A percentile compares a stretch with the other conserved stretches of the same genome.
Conservation (phyloP, 2,329 filamentous ascomycete genomes). For the Hymenoscyphus occultus region DNA sequence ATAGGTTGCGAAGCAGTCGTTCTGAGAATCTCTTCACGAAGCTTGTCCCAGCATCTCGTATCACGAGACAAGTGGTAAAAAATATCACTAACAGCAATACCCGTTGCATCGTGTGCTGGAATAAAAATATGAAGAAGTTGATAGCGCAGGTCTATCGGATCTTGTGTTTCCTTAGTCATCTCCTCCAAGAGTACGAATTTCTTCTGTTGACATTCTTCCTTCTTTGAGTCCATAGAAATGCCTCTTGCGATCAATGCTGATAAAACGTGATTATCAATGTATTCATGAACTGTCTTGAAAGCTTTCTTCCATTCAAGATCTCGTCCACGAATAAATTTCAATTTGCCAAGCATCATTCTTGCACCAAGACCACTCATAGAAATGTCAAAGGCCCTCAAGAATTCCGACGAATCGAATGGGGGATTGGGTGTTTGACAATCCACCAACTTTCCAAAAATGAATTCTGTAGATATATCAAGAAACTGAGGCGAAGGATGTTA, state of each 20-base stretch:
- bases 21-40: slow-evolving; percentile 43
- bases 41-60: slow-evolving; percentile 39
- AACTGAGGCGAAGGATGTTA: slow-evolving; percentile 45
- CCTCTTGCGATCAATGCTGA: slow-evolving; percentile 3
- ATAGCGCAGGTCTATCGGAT: slow-evolving; percentile 39
- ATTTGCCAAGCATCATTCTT: slow-evolving; percentile 10
- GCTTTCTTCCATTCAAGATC: slow-evolving; percentile 8
- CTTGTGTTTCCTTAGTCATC: slow-evolving; percentile 43
- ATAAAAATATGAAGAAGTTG: slow-evolving; percentile 37
- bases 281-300: slow-evolving; percentile 14
- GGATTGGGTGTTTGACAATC: slow-evolving; percentile 33
- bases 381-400: slow-evolving; percentile 11
- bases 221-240: too few species aligned
- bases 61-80: slow-evolving; percentile 50
- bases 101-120: slow-evolving; percentile 42
- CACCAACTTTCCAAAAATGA: slow-evolving; percentile 20
- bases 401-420: slow-evolving; percentile 12
- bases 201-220: slow-evolving; percentile 13
- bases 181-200: slow-evolving; percentile 46
- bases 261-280: slow-evolving; percentile 14
- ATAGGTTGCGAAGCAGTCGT: slow-evolving; percentile 38
- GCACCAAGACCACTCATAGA: slow-evolving; percentile 12
- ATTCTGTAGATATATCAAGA: slow-evolving; percentile 48
- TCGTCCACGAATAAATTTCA: slow-evolving; percentile 2
- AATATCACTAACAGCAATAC: slow-evolving; percentile 40